phyloP scores from a whole-genome alignment of 2,329 filamentous ascomycete genomes.

The Penicillium italicum region DNA sequence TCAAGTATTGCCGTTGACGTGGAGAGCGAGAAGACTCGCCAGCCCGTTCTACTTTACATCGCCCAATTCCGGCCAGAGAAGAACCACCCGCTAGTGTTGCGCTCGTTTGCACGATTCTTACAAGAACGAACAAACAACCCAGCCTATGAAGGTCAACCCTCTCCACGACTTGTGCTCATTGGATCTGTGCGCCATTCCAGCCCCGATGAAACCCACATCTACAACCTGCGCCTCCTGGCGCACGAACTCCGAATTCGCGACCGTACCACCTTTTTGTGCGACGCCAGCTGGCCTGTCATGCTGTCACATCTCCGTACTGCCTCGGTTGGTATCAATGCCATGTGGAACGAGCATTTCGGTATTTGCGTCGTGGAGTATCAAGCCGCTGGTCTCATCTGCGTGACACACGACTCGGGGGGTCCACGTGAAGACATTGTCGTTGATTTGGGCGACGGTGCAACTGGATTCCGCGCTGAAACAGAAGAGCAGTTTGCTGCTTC shows the following conservation, averaged over 20 bases:
- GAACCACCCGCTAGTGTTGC: constrained; percentile 83
- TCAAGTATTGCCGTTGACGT: constrained; percentile 67
- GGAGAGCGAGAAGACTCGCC: constrained; percentile 64
- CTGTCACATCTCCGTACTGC: constrained; percentile 72
- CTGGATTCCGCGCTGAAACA: constrained; percentile 81
- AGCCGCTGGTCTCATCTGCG: constrained; percentile 84
- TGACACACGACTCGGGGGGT: constrained; percentile 90
- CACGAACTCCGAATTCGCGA: constrained; percentile 84
- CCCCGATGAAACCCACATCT: constrained; percentile 60
- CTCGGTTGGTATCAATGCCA: constrained; percentile 88
- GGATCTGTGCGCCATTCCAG: constrained; percentile 78
- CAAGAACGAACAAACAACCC: constrained; percentile 51
- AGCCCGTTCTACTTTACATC: constrained; percentile 80
- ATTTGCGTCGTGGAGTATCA: constrained; percentile 99
- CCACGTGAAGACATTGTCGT: constrained; percentile 92
- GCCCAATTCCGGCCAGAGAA: constrained; percentile 98
- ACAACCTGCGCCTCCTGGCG: constrained; percentile 78
- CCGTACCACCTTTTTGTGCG: constrained; percentile 79
- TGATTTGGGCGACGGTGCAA: constrained; percentile 71
- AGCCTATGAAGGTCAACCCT: constrained; percentile 38
- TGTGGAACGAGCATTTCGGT: constrained; percentile 99
- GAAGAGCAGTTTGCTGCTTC: constrained; percentile 73
- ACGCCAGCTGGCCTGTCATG: constrained; percentile 85
- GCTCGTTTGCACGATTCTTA: constrained; percentile 76
- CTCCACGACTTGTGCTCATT: constrained; percentile 73